These are phyloP conservation scores for Coleophoma crateriformis DNA, from an alignment of 2,329 filamentous ascomycete species.

Conservation along the genomic window DNA sequence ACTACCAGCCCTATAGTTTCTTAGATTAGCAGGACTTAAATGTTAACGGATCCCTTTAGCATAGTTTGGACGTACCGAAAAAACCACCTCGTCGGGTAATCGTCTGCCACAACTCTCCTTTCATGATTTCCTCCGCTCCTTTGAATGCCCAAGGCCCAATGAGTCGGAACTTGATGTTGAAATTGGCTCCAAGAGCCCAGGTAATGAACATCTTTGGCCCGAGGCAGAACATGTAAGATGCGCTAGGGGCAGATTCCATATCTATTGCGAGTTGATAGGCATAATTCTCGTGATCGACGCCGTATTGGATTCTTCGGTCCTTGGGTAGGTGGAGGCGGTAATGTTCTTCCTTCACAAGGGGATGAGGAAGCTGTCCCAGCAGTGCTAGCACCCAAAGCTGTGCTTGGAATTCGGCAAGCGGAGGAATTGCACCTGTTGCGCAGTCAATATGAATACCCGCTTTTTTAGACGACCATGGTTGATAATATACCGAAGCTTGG, in stretches of 20 bases:
- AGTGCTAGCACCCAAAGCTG: too few species aligned
- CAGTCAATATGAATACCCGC: too few species aligned
- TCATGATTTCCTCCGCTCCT: slow-evolving; percentile 11
- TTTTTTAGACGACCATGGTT: too few species aligned
- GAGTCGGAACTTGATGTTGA: slow-evolving; percentile 43
- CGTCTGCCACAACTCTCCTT: slow-evolving; percentile 12
- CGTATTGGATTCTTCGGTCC: slow-evolving; percentile 18
- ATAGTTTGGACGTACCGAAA: slow-evolving; percentile 4
- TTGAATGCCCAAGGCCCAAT: slow-evolving; percentile 19
- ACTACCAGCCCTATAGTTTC: too few species aligned
- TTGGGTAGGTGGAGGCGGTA: too few species aligned
- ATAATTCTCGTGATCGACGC: slow-evolving; percentile 44
- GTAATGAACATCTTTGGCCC: slow-evolving; percentile 32
- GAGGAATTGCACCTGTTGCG: too few species aligned
- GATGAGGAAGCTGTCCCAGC: too few species aligned
- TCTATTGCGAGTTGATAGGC: slow-evolving; percentile 43
- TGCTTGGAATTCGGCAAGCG: too few species aligned
- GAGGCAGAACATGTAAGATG: slow-evolving; percentile 26
- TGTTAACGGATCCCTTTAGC: too few species aligned
- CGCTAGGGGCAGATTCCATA: slow-evolving; percentile 36
- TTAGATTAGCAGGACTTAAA: too few species aligned
- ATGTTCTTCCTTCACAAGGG: too few species aligned
- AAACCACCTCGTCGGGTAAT: slow-evolving; percentile 9
- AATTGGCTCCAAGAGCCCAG: slow-evolving; percentile 43
- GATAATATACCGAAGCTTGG: too few species aligned